These are phyloP conservation scores for Eucalyptus cladocalyx DNA, from an alignment of 345 rosid genomes.

Conservation along the genomic window DNA sequence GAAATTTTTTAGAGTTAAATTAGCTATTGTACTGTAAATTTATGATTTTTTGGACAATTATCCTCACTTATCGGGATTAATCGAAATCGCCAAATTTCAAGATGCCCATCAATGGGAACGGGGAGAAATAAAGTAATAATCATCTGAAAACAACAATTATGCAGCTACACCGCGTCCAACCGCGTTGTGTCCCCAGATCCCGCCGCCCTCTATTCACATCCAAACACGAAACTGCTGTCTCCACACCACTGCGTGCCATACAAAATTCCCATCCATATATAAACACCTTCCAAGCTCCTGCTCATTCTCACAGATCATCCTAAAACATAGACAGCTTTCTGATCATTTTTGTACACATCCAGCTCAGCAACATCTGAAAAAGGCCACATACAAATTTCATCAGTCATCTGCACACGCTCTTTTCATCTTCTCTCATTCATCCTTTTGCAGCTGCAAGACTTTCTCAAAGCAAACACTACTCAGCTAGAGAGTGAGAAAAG, in stretches of 20 bases:
- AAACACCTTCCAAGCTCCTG: background rate
- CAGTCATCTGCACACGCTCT: background rate
- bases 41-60: too few relatives aligned
- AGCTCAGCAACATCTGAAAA: background rate
- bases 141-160: background rate
- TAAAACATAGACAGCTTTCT: background rate
- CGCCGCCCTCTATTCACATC: background rate
- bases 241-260: background rate
- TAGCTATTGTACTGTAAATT: fast-evolving
- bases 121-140: too few relatives aligned
- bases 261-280: background rate
- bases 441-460: background rate
- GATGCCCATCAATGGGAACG: background rate
- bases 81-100: fast-evolving
- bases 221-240: background rate
- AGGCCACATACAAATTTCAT: background rate
- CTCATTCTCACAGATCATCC: background rate
- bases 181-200: background rate
- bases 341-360: too few relatives aligned
- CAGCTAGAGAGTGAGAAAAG: background rate
- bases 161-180: background rate
- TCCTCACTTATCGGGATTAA: background rate
- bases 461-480: background rate
- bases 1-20: too few relatives aligned
- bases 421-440: background rate